These are phyloP conservation scores for Elongisporangium anandrum DNA, from an alignment of 352 stramenopile species.

Conservation along the genomic window DNA sequence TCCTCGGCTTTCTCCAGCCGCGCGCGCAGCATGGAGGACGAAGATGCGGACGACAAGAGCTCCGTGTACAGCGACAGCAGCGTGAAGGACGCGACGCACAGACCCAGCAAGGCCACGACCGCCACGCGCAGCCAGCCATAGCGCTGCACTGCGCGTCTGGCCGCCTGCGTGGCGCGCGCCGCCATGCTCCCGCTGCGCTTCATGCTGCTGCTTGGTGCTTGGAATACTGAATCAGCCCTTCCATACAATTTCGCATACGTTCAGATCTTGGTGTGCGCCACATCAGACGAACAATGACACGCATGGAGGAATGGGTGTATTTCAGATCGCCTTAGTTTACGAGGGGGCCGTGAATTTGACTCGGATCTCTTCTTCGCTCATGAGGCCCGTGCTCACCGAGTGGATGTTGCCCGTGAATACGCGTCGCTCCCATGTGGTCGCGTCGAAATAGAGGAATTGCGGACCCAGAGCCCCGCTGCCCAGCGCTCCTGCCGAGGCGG, in stretches of 20 bases:
- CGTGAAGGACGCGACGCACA: background rate
- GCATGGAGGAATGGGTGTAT: conserved; percentile 14
- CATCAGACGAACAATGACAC: background rate
- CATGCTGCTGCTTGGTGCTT: background rate
- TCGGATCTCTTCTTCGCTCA: conserved; percentile 93
- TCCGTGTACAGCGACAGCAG: background rate
- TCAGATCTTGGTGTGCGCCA: conserved; percentile 2
- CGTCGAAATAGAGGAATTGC: conserved; percentile 96
- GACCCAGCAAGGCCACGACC: background rate
- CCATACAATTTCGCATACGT: conserved; percentile 3
- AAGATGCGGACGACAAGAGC: background rate
- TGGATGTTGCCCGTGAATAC: conserved; percentile 91
- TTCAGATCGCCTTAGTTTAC: conserved; percentile 52
- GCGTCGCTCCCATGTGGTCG: conserved; percentile 92
- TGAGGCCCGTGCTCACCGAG: conserved; percentile 82
- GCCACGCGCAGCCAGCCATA: background rate
- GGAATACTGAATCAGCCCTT: background rate
- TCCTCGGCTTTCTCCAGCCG: background rate
- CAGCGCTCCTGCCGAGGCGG: conserved; percentile 11
- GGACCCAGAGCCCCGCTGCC: conserved; percentile 33
- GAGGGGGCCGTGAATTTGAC: conserved; percentile 90
- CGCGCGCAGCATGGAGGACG: background rate
- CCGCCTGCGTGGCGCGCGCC: background rate
- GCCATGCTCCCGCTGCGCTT: background rate
- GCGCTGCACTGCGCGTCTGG: background rate